These are phyloP conservation scores for Gardenia jasminoides DNA, from an alignment of 257 asterid genomes.

Conservation along the genomic window DNA sequence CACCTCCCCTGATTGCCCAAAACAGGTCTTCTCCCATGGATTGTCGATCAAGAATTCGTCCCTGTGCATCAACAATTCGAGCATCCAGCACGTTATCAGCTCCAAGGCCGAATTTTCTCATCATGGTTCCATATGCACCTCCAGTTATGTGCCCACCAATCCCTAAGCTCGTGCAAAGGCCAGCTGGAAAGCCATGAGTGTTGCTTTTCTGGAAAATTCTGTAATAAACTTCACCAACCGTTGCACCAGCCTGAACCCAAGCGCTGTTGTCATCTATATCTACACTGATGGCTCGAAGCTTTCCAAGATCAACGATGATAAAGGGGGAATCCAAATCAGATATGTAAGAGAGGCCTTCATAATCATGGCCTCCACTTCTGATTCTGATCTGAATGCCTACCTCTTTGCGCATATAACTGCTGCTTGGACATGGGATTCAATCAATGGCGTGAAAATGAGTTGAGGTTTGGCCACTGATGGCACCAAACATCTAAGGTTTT, in stretches of 20 bases:
- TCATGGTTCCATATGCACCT: constrained; percentile 63
- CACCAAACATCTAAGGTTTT: constrained; percentile 35
- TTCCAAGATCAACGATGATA: constrained; percentile 26
- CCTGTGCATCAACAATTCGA: constrained; percentile 46
- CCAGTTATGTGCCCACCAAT: constrained; percentile 70
- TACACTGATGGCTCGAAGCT: constrained; percentile 26
- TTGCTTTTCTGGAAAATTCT: constrained; percentile 28
- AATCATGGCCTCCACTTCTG: constrained; percentile 39
- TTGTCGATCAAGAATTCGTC: constrained; percentile 45
- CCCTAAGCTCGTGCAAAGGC: constrained; percentile 58
- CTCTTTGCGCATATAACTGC: constrained; percentile 36
- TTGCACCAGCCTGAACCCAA: constrained; percentile 38
- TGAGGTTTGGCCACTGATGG: constrained; percentile 33
- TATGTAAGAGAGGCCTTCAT: constrained; percentile 32
- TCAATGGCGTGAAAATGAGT: constrained; percentile 35
- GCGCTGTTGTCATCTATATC: constrained; percentile 27
- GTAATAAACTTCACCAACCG: constrained; percentile 30
- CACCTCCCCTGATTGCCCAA: constrained; percentile 73
- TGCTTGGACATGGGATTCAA: constrained; percentile 38
- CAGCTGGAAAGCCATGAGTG: constrained; percentile 44
- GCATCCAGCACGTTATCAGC: constrained; percentile 60
- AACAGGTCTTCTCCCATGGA: constrained; percentile 65
- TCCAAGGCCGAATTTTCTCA: constrained; percentile 60
- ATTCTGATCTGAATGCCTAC: constrained; percentile 30
- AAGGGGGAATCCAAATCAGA: constrained; percentile 21